These are phyloP conservation scores for Umbelopsis vinacea DNA, from an alignment of 192 early-diverging fungal species.

Conservation along the genomic window DNA sequence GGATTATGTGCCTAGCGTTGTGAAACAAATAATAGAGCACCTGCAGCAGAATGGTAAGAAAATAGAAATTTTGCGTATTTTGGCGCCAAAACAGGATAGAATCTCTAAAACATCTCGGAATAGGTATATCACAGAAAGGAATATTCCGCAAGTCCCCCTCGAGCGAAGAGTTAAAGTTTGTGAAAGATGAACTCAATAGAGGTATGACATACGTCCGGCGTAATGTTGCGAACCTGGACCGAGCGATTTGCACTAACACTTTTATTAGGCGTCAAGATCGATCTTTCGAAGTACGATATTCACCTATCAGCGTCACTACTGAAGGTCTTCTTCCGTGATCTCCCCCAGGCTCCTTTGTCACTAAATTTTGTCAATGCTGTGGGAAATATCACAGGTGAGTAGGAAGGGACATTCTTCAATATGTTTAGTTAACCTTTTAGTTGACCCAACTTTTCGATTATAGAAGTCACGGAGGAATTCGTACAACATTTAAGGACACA, in stretches of 20 bases:
- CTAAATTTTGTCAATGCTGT: slow-evolving; percentile 56
- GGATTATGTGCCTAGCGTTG: slow-evolving; percentile 73
- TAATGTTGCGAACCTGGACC: not conserved
- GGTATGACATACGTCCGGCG: slow-evolving; percentile 25
- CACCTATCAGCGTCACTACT: slow-evolving; percentile 82
- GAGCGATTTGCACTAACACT: not conserved
- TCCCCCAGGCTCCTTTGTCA: slow-evolving; percentile 78
- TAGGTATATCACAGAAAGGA: slow-evolving; percentile 79
- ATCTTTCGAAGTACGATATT: slow-evolving; percentile 69
- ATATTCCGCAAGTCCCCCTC: slow-evolving; percentile 87
- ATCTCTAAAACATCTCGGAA: not conserved
- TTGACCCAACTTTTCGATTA: not conserved
- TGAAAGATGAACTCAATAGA: slow-evolving; percentile 62
- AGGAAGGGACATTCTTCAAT: not conserved
- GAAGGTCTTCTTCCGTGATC: slow-evolving; percentile 83
- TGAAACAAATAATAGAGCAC: slow-evolving; percentile 73
- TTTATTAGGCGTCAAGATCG: slow-evolving; percentile 52
- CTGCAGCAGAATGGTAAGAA: slow-evolving; percentile 65
- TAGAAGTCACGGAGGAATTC: slow-evolving; percentile 31
- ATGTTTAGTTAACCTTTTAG: not conserved
- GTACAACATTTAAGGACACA: slow-evolving; percentile 39
- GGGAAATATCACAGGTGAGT: slow-evolving; percentile 43
- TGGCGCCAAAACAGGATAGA: not conserved
- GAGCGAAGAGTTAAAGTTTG: slow-evolving; percentile 66
- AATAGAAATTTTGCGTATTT: slow-evolving; percentile 5